Conservation (phyloP, 1,284 basidiomycete genomes). For the Omphalotus olearius region DNA sequence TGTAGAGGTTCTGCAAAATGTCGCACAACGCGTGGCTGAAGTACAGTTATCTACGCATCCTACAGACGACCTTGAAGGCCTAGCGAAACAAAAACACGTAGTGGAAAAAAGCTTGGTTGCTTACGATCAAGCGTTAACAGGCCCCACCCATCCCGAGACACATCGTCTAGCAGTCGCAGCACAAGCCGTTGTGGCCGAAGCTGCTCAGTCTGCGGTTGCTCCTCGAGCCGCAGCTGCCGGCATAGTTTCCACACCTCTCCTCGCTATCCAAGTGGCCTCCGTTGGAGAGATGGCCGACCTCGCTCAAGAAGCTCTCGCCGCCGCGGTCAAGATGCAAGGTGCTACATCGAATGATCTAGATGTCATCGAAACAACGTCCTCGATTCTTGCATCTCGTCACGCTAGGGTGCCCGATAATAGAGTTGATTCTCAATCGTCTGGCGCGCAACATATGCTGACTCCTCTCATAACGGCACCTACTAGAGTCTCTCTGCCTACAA, state of each 20-base stretch:
- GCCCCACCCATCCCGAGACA: conserved; percentile 41
- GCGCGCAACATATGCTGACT: neutral
- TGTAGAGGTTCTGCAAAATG: conserved; percentile 69
- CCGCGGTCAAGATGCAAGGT: conserved; percentile 13
- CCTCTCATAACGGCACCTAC: neutral
- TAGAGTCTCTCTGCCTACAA: conserved; percentile 2
- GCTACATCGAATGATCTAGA: conserved; percentile 12
- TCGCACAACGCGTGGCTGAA: conserved; percentile 70
- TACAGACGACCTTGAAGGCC: conserved; percentile 52
- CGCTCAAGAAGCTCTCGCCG: conserved; percentile 15
- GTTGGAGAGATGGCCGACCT: conserved; percentile 16
- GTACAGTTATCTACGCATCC: conserved; percentile 53
- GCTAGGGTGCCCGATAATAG: neutral
- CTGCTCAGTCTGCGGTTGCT: conserved; percentile 48
- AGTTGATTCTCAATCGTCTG: no score
- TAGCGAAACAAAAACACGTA: conserved; percentile 77
- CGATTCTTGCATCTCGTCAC: conserved; percentile 9
- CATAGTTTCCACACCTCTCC: conserved; percentile 7
- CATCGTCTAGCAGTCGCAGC: conserved; percentile 61
- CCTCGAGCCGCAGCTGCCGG: conserved; percentile 10
- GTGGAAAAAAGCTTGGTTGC: conserved; percentile 73
- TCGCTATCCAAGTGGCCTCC: conserved; percentile 16
- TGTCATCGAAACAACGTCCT: conserved; percentile 12
- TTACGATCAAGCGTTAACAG: conserved; percentile 62
- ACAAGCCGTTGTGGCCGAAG: conserved; percentile 74